Percentiles rank a stretch among this genome's conserved stretches.
These are phyloP conservation scores for Neurospora sp. DNA, from an alignment of 2,329 filamentous ascomycete genomes.

Conservation along the genomic window DNA sequence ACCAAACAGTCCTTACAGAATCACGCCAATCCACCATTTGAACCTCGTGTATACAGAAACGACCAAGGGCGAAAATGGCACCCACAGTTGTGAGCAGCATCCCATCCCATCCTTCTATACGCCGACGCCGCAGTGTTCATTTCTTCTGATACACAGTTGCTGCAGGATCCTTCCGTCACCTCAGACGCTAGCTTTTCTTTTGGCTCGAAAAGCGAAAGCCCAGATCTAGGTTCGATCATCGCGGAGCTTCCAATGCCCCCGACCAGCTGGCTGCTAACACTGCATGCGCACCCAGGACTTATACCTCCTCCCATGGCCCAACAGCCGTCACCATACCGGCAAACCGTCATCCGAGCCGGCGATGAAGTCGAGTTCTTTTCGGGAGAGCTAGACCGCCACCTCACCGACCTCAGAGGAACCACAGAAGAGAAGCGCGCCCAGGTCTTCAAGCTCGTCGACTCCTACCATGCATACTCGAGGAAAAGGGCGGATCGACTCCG, in stretches of 20 bases:
- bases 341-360: constrained; percentile 49
- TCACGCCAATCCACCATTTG: not conserved
- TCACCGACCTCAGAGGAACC: constrained; percentile 39
- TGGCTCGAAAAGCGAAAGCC: constrained; percentile 7
- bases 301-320: not conserved
- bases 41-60: not conserved
- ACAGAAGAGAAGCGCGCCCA: constrained; percentile 49
- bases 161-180: constrained; percentile 11
- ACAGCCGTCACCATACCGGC: constrained; percentile 16
- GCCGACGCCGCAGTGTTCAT: not conserved
- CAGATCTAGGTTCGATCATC: constrained; percentile 10
- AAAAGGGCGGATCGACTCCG: constrained; percentile 35
- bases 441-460: constrained; percentile 57
- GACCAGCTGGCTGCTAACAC: not conserved
- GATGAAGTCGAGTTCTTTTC: constrained; percentile 84
- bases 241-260: not conserved
- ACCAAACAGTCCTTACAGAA: not conserved
- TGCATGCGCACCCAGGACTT: not conserved
- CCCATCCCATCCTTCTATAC: not conserved
- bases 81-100: constrained; percentile 15
- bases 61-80: constrained; percentile 10
- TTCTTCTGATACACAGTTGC: constrained; percentile 7
- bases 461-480: constrained; percentile 50
- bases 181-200: constrained; percentile 12
- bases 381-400: constrained; percentile 67